phyloP scores from a whole-genome alignment of 768 basidiomycete species.

The Mycena rosella region DNA sequence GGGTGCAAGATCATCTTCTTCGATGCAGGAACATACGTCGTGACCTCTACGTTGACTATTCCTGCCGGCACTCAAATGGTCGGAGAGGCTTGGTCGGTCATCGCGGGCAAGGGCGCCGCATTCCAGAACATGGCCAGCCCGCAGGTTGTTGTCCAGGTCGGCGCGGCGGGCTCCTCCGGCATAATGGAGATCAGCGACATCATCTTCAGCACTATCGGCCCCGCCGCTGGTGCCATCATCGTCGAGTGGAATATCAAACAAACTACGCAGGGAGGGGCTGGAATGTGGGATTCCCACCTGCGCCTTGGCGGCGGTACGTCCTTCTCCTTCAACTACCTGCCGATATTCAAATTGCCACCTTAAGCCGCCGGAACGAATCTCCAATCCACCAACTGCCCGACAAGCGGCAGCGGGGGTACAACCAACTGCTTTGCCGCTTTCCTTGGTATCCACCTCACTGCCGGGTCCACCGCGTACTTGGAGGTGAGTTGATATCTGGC shows the following conservation, averaged over 20 bases:
- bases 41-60: conserved; percentile 67
- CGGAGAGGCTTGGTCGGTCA: too few species aligned
- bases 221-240: conserved; percentile 69
- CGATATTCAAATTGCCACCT: too few species aligned
- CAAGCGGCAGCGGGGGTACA: conserved; percentile 54
- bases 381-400: conserved; percentile 59
- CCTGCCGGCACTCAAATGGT: conserved; percentile 70
- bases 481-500: conserved; percentile 61
- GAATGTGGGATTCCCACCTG: conserved; percentile 72
- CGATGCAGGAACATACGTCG: conserved; percentile 60
- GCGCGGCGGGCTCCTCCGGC: conserved; percentile 63
- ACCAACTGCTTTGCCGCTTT: conserved; percentile 74
- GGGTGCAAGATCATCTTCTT: conserved; percentile 44
- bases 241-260: conserved; percentile 78
- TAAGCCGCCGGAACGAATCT: conserved; percentile 71
- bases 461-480: conserved; percentile 67
- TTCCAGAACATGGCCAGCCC: conserved; percentile 63
- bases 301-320: conserved; percentile 55
- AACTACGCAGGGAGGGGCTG: conserved; percentile 66
- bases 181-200: conserved; percentile 74
- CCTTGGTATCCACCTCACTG: conserved; percentile 71
- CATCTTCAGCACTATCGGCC: conserved; percentile 68
- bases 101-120: conserved; percentile 58
- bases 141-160: conserved; percentile 60
- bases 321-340: not conserved